These are phyloP conservation scores for Cryoendolithus antarcticus DNA, from an alignment of 2,329 filamentous ascomycete species.

Conservation along the genomic window DNA sequence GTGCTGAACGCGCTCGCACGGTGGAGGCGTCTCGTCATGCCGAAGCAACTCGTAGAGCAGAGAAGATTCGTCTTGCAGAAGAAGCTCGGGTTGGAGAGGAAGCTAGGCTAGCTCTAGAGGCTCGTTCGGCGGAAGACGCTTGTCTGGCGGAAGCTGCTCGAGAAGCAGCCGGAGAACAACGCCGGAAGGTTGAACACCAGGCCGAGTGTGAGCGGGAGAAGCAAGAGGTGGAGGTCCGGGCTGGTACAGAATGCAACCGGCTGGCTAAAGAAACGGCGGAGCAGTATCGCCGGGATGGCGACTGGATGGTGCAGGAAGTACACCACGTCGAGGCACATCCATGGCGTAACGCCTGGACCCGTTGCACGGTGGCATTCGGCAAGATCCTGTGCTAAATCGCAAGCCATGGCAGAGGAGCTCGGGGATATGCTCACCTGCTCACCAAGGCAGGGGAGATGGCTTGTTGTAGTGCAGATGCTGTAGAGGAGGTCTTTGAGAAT, in stretches of 20 bases:
- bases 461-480: constrained; percentile 1
- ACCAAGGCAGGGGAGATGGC: neutral
- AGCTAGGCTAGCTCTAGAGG: neutral
- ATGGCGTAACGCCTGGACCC: constrained; percentile 1
- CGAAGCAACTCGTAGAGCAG: neutral
- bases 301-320: neutral
- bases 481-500: neutral
- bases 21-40: neutral
- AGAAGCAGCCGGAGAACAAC: neutral
- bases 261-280: constrained; percentile 1
- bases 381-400: neutral
- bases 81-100: neutral
- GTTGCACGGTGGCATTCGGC: neutral
- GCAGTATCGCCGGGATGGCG: neutral
- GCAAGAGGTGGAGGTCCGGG: neutral
- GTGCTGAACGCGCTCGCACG: neutral
- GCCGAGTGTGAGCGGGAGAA: neutral
- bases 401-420: neutral
- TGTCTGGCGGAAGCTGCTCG: neutral
- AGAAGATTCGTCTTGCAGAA: neutral
- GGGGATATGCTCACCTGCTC: neutral
- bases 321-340: neutral
- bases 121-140: neutral
- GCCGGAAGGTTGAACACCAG: neutral
- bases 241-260: neutral